phyloP scores from a whole-genome alignment of 2,329 filamentous ascomycete genomes.

The Penicillium hordei region DNA sequence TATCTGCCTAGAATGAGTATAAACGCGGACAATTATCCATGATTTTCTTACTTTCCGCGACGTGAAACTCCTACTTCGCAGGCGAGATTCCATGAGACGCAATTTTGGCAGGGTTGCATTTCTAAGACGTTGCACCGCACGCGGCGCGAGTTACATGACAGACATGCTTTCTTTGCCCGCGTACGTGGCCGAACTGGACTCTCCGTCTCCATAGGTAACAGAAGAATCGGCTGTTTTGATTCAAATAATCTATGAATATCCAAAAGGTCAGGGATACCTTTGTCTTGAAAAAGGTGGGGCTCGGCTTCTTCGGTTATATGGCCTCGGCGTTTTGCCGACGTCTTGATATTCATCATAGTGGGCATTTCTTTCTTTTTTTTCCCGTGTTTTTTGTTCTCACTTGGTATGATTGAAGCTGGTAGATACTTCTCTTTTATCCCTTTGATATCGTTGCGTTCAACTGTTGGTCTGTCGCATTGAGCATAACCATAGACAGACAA shows the following conservation, averaged over 20 bases:
- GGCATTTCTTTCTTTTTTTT: too few species aligned
- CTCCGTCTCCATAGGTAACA: conserved; percentile 5
- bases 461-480: too few species aligned
- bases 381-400: too few species aligned
- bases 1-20: conserved; percentile 16
- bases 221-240: conserved; percentile 19
- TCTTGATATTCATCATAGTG: too few species aligned
- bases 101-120: conserved; percentile 46
- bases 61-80: conserved; percentile 47
- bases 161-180: conserved; percentile 47
- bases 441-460: too few species aligned
- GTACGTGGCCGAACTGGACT: conserved; percentile 20
- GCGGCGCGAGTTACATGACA: conserved; percentile 46
- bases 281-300: conserved; percentile 1
- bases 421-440: too few species aligned
- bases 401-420: too few species aligned
- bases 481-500: too few species aligned
- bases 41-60: conserved; percentile 43
- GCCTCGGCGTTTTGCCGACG: background rate
- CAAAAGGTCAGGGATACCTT: background rate
- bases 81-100: conserved; percentile 35
- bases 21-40: background rate
- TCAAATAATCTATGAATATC: background rate
- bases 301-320: conserved; percentile 25
- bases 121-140: conserved; percentile 51